Evolutionary conservation across 192 early-diverging fungal species (phyloP), one percentile per base, ranked within the genome.

Genomic region (Podila clonocystis): DNA sequence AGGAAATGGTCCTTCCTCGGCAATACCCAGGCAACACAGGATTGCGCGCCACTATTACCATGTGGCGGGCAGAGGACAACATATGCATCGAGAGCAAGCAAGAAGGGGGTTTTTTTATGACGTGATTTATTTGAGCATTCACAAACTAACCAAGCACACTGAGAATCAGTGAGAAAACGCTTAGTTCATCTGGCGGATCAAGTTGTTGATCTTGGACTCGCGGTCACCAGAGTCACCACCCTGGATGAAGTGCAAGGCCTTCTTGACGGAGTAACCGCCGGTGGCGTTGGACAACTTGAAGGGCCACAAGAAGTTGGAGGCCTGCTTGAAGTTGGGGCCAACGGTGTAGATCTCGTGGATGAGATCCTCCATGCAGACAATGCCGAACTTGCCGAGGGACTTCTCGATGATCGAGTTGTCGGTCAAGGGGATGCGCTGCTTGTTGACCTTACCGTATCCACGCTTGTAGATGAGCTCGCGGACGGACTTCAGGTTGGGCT

Each of bases 391-490:
- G 84, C 97, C 97, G 52, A 99, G 92, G 72, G 85, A 84, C 83
- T 92, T 83, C 91, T 98, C 97, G 82, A 98, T 93, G 87, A 99
- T 90, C 64, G 91, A 78, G 93, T 99, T 99, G 88, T 98, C 97
- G 82, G 90, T 87, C 88, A 99, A 94, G 70, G 97, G 94, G 76
- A 98, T 91, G 75, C 98, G 93, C 90, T 98, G 96, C 88, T 93
- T 94, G 92, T 97, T 91, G 84, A 98, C 91, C 95, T 99, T 99
- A 78, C 91, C 97, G 86, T 96, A 98, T 70, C 96, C 98, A 74
- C 98, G 95, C 94, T 99, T 99, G 96, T 99, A 99, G 90, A 99
- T 91, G 63, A 99, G 89, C 90, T 99, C 98, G 85, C 95, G 95
- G 84, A 98, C 93, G 45, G 96, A 91, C 94, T 99, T 99, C 65